Evolutionary conservation across 805 yeast genomes (phyloP), one percentile per base, ranked within the genome.

Genomic region (Kodamaea hsintzibuensis): DNA sequence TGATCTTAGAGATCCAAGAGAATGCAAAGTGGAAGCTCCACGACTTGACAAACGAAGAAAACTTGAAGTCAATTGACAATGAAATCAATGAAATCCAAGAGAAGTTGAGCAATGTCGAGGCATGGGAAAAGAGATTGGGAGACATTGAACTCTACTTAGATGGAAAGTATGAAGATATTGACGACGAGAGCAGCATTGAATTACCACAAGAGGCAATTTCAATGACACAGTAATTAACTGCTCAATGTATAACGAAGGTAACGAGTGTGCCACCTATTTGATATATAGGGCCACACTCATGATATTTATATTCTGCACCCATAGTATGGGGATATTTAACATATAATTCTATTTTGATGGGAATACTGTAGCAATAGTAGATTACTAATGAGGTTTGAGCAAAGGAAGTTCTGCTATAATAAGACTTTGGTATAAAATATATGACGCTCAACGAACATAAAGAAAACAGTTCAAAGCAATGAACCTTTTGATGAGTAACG

Each of bases 1-100:
- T 81, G 60, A 74, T 89, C 25, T 73, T 92, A 52, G 89, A 88
- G 60, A 80, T 92, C 42, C 81, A 86, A 27, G 82, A 81, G 37
- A 67, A 68, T 16, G 60, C 59, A 16, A 78, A 79, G 44, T 64
- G 66, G 68, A 58, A 55, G 63, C 72, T 86, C 69, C 88, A 86
- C 60, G 83, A 84, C 56, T 75, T 85, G 58, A 85, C 89, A 7
- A 79, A 86, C 10, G 85, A 81, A 54, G 85, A 84, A 61, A 87
- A 87, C 43, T 79, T 86, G 57, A 78, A 82, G 47, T 79, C 87
- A 13, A 81, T 87, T 47, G 95, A 89, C 52, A 83, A 84, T 55
- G 97, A 91, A 68, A 89, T 91, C 55, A 81, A 80, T 38, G 84
- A 80, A 47, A 74, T 91, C 55, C 82, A 85, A 62, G 70, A 70